A percentile compares a stretch with the other conserved stretches of the same genome.
These are phyloP conservation scores for Pythium rhizo-oryzae DNA, from an alignment of 352 stramenopile genomes.

Conservation along the genomic window DNA sequence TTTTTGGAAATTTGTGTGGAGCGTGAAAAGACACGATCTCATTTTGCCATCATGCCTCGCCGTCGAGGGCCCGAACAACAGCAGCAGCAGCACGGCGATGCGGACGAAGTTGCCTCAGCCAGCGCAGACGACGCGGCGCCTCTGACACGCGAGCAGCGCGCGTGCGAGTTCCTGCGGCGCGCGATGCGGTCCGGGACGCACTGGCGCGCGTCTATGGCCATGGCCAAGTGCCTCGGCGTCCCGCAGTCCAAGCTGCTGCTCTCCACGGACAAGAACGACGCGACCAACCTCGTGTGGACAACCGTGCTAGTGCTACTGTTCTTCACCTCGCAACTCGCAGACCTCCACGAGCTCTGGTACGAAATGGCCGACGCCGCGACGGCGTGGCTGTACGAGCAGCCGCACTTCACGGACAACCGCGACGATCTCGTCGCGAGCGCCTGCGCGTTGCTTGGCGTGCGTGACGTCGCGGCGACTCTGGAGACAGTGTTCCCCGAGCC, in stretches of 20 bases:
- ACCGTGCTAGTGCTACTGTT: slow-evolving; percentile 53
- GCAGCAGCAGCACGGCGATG: background rate
- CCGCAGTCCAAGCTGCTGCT: slow-evolving; percentile 40
- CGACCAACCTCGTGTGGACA: slow-evolving; percentile 53
- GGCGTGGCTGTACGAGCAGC: slow-evolving; percentile 52
- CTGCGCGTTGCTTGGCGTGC: slow-evolving; percentile 37
- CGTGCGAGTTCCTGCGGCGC: slow-evolving; percentile 39
- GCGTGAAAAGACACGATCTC: background rate
- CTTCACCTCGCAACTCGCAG: slow-evolving; percentile 41
- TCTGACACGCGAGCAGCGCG: slow-evolving; percentile 34
- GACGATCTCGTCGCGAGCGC: slow-evolving; percentile 56
- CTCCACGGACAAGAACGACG: slow-evolving; percentile 44
- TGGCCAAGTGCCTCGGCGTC: slow-evolving; percentile 49
- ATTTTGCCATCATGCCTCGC: background rate
- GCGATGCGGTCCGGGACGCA: slow-evolving; percentile 28
- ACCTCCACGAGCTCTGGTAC: slow-evolving; percentile 60
- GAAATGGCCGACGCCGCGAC: slow-evolving; percentile 36
- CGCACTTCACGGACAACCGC: slow-evolving; percentile 49
- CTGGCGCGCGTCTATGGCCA: slow-evolving; percentile 47
- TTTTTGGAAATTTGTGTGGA: background rate
- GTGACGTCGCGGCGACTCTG: slow-evolving; percentile 39
- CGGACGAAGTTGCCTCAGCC: background rate
- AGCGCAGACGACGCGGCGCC: background rate
- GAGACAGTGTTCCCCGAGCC: slow-evolving; percentile 42
- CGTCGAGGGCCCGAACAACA: background rate